A percentile compares a stretch with the other conserved stretches of the same genome.
Evolutionary conservation across 1,139 yeast species (phyloP).

Genomic region (Dujonia santamariae): DNA sequence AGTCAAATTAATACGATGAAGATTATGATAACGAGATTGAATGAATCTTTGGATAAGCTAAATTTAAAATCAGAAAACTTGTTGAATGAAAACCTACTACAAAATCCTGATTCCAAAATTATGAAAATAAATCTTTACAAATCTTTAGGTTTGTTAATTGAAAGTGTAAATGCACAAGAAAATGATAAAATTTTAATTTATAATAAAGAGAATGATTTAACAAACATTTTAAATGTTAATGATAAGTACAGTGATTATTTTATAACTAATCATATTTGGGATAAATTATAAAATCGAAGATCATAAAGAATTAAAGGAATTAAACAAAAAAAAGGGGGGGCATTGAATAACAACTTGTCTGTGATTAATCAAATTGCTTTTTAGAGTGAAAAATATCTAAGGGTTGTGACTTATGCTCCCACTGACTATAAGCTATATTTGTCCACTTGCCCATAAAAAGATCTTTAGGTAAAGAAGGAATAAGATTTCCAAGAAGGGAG

Average conservation of each 20-base stretch:
- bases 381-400: too few species aligned
- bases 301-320: too few species aligned
- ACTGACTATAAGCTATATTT: too few species aligned
- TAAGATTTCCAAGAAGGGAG: too few species aligned
- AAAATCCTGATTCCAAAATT: slow-evolving; percentile 30
- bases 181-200: slow-evolving; percentile 43
- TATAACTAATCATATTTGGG: slow-evolving; percentile 73
- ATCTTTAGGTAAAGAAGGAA: too few species aligned
- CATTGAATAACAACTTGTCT: too few species aligned
- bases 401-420: too few species aligned
- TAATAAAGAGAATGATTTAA: slow-evolving; percentile 44
- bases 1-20: slow-evolving; percentile 47
- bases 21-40: slow-evolving; percentile 40
- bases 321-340: too few species aligned
- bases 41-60: slow-evolving; percentile 25
- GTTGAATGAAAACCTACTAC: slow-evolving; percentile 20
- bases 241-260: slow-evolving; percentile 61
- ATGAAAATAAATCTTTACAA: slow-evolving; percentile 45
- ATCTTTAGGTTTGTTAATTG: slow-evolving; percentile 42
- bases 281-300: slow-evolving; percentile 32
- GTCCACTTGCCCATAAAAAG: too few species aligned
- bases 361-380: too few species aligned
- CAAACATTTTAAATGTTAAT: slow-evolving; percentile 55
- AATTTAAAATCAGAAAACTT: slow-evolving; percentile 21
- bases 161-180: slow-evolving; percentile 11